Conservation (phyloP, 2,329 filamentous ascomycete species). For the Trichoderma atroviride region DNA sequence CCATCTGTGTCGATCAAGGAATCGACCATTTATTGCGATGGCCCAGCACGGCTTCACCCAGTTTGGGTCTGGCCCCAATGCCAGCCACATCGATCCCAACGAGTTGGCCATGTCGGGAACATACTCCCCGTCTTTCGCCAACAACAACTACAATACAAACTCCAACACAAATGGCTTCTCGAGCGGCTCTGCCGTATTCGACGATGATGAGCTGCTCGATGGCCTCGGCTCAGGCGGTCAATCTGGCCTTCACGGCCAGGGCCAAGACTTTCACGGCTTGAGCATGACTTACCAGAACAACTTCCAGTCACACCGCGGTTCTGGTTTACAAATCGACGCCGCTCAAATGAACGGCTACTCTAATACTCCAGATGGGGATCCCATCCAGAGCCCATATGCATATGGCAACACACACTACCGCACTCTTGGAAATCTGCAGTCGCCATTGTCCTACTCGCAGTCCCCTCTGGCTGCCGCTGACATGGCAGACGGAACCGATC, state of each 20-base stretch:
- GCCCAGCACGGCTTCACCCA: slow-evolving; percentile 60
- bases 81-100: slow-evolving; percentile 76
- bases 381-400: slow-evolving; percentile 88
- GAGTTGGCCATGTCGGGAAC: slow-evolving; percentile 72
- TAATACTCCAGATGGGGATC: slow-evolving; percentile 86
- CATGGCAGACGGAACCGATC: slow-evolving; percentile 53
- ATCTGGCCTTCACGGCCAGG: slow-evolving; percentile 54
- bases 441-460: slow-evolving; percentile 45
- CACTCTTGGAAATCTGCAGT: slow-evolving; percentile 53
- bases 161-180: slow-evolving; percentile 72
- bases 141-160: slow-evolving; percentile 58
- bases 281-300: slow-evolving; percentile 62
- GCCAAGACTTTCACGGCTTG: slow-evolving; percentile 60
- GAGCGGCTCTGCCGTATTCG: slow-evolving; percentile 75
- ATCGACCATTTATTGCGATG: slow-evolving; percentile 43
- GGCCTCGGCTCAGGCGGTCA: slow-evolving; percentile 61
- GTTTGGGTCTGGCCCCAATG: slow-evolving; percentile 57
- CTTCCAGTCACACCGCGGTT: slow-evolving; percentile 58
- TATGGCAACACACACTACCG: slow-evolving; percentile 78
- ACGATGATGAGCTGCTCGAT: slow-evolving; percentile 87
- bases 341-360: slow-evolving; percentile 80
- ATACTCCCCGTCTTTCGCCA: slow-evolving; percentile 62
- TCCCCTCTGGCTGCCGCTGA: slow-evolving; percentile 50
- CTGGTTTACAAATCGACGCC: slow-evolving; percentile 64
- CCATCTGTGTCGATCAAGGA: not conserved